Base-by-base conservation (phyloP, 257 asterid species). In the Osmanthus fragrans region DNA sequence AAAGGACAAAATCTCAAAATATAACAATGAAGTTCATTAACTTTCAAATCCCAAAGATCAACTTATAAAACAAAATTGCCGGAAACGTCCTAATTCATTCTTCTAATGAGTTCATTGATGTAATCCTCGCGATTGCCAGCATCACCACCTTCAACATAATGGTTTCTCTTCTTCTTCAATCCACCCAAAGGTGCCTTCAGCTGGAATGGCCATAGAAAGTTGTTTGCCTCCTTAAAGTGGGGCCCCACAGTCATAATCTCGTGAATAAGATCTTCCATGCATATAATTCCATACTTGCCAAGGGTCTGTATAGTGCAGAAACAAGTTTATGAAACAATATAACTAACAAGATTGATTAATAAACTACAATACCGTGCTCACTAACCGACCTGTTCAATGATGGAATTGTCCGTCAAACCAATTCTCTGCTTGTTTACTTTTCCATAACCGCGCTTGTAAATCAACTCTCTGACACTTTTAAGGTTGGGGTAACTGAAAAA, bases 121-220 rank as follows among this genome's bases (percentile, higher is more conserved):
- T 80, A 86, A 76, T 88, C 89, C 76, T 88, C 89, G 2, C 91
- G 86, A 74, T 88, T 88, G 47, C 92, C 92, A 23, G 92, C 92
- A 83, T 88, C 89, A 40, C 91, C 92, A 71, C 92, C 91, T 79
- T 88, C 91, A 12, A 88, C 92, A 19, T 88, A 88, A 73, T 88
- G 91, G 73, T 88, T 88, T 73, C 90, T 88, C 89, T 88, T 88
- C 87, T 82, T 88, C 89, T 88, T 81, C 75, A 88, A 74, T 23
- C 92, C 92, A 77, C 92, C 90, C 80, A 87, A 78, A 23, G 91
- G 89, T 32, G 92, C 91, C 45, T 84, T 88, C 64, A 88, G 82
- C 78, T 88, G 92, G 88, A 88, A 88, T 9, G 92, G 91, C 91
- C 91, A 88, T 7, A 86, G 75, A 74, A 86, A 88, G 84, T 87